Percentiles rank a stretch among this genome's conserved stretches.
Evolutionary conservation across 306 rosid genomes (phyloP).

Genomic region (Cicer judaicum): DNA sequence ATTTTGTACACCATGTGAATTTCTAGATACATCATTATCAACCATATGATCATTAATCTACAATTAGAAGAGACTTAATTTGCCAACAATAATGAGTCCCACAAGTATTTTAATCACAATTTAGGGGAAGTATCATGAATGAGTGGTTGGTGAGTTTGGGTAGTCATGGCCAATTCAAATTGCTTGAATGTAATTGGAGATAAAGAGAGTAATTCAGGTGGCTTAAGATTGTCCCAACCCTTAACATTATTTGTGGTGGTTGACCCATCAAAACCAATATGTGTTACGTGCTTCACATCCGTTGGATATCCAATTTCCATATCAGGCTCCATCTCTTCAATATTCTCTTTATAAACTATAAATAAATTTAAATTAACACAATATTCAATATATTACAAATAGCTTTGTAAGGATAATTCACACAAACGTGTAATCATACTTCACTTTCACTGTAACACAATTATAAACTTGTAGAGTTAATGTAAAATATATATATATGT

Average conservation of each 20-base stretch:
- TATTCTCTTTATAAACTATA: conserved; percentile 62
- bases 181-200: conserved; percentile 85
- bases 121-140: conserved; percentile 44
- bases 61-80: conserved; percentile 45
- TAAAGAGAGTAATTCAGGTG: conserved; percentile 65
- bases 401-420: background rate
- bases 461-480: background rate
- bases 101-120: conserved; percentile 35
- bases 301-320: conserved; percentile 94
- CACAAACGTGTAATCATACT: background rate
- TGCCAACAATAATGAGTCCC: conserved; percentile 22
- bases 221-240: conserved; percentile 62
- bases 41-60: conserved; percentile 48
- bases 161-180: conserved; percentile 82
- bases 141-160: conserved; percentile 57
- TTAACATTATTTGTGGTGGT: conserved; percentile 59
- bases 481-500: too few relatives aligned
- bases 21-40: conserved; percentile 39
- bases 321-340: conserved; percentile 57
- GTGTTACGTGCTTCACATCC: conserved; percentile 93
- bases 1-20: conserved; percentile 35
- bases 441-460: background rate
- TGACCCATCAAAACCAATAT: conserved; percentile 93
- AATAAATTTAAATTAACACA: conserved; percentile 26
- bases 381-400: conserved; percentile 8